A percentile compares a stretch with the other conserved stretches of the same genome.
Evolutionary conservation across 257 asterid genomes (phyloP).

Genomic region (Gentiana straminea): DNA sequence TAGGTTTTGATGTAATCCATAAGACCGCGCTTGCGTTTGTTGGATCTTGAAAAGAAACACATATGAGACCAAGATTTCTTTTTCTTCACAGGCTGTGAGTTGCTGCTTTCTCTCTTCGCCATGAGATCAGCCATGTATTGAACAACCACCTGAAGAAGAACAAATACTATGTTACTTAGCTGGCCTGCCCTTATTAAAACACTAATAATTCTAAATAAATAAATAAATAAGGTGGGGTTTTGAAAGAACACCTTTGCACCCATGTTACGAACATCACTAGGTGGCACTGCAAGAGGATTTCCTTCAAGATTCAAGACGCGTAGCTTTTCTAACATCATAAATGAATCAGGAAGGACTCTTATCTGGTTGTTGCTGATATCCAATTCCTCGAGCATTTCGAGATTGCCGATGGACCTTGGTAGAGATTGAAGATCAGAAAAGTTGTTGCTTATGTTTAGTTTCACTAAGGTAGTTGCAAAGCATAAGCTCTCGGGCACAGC

Average conservation of each 20-base stretch:
- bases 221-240: no score
- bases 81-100: constrained; percentile 46
- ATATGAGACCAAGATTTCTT: constrained; percentile 75
- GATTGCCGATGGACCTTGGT: constrained; percentile 84
- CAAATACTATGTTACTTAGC: constrained; percentile 6
- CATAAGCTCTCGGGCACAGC: constrained; percentile 84
- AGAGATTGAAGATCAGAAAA: constrained; percentile 64
- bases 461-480: constrained; percentile 69
- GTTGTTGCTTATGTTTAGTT: constrained; percentile 82
- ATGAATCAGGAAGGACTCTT: constrained; percentile 66
- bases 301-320: constrained; percentile 59
- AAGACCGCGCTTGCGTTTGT: constrained; percentile 67
- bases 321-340: constrained; percentile 54
- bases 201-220: no score
- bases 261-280: constrained; percentile 34
- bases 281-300: constrained; percentile 70
- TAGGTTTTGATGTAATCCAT: constrained; percentile 32
- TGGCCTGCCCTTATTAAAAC: not conserved
- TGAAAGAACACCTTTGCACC: constrained; percentile 48
- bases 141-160: constrained; percentile 54
- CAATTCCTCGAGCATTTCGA: constrained; percentile 73
- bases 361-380: constrained; percentile 86
- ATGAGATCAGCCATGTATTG: constrained; percentile 62
- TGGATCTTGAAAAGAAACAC: constrained; percentile 62
- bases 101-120: constrained; percentile 52